Conservation (phyloP, 2,329 filamentous ascomycete species). For the Clonostachys solani region DNA sequence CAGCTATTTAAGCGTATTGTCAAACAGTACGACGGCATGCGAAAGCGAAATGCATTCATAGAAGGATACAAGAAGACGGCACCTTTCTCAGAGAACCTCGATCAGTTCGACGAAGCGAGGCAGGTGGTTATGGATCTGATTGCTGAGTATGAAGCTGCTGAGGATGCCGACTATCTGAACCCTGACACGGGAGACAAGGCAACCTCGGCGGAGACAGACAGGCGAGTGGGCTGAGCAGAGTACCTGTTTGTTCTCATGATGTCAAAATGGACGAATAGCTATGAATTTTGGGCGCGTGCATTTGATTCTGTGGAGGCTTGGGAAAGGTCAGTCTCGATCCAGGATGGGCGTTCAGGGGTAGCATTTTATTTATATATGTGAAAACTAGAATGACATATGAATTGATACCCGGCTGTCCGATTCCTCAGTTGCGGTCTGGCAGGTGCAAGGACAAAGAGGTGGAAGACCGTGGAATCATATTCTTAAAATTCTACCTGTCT, state of each 20-base stretch:
- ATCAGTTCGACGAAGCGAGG: conserved; percentile 92
- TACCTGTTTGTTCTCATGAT: background rate
- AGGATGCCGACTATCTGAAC: conserved; percentile 84
- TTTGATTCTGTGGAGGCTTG: too few species aligned
- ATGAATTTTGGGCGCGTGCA: too few species aligned
- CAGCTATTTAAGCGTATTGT: conserved; percentile 91
- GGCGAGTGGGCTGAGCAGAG: conserved; percentile 32
- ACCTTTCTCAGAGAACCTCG: conserved; percentile 84
- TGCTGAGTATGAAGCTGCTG: conserved; percentile 92
- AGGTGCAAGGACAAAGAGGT: too few species aligned
- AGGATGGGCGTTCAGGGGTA: too few species aligned
- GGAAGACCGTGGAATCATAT: too few species aligned
- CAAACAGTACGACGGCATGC: conserved; percentile 85
- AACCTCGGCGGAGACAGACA: conserved; percentile 49
- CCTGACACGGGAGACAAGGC: conserved; percentile 55
- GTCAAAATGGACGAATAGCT: background rate
- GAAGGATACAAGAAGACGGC: conserved; percentile 95
- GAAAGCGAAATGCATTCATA: conserved; percentile 95
- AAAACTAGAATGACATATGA: too few species aligned
- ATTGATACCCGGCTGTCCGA: too few species aligned
- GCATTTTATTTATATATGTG: too few species aligned
- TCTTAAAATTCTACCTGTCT: too few species aligned
- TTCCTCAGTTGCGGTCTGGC: too few species aligned
- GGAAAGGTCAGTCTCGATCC: too few species aligned
- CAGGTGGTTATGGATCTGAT: conserved; percentile 90